Evolutionary conservation across 139 green algal species (phyloP), one percentile per base, ranked within the genome.

Genomic region (Edaphochlamys debaryana): DNA sequence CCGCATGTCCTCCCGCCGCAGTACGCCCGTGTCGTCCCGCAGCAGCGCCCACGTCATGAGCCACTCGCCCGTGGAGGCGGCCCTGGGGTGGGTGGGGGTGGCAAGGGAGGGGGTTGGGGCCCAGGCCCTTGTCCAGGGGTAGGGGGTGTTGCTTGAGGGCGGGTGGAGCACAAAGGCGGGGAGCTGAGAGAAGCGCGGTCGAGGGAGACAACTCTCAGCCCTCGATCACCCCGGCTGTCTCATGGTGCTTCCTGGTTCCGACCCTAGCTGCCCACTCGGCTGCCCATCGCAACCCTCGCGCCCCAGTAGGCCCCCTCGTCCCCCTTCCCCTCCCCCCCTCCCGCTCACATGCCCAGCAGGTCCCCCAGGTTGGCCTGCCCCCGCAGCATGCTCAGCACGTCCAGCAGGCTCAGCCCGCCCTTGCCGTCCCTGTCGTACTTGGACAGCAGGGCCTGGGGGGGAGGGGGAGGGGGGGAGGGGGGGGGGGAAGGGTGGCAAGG

Each of bases 341-440:
- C 13, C 45, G 67, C 77, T 67, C 62, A 83, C 77, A 67, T 67
- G 22, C 77, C 77, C 23, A 67, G 2, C 22, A 83, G 20, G 34
- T 83, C 77, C 50, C 77, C 77, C 45, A 83, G 63, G 77, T 83
- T 83, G 45, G 77, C 63, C 64, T 83, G 77, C 5, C 77, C 77
- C 4, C 63, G 63, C 17, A 83, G 19, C 58, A 83, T 67, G 25
- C 7, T 0, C 29, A 75, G 23, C 45, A 83, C 32, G 63, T 83
- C 77, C 77, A 63, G 45, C 5, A 74, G 20, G 29, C 17, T 83
- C 34, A 83, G 77, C 0, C 77, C 77, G 41, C 77, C 77, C 64
- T 83, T 83, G 77, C 77, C 64, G 63, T 37, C 45, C 34, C 29
- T 67, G 77, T 83, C 77, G 77, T 83, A 83, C 56, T 75, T 83